phyloP scores from a whole-genome alignment of 225 moss, liverwort and hornwort species.

The Antitrichia curtipendula region DNA sequence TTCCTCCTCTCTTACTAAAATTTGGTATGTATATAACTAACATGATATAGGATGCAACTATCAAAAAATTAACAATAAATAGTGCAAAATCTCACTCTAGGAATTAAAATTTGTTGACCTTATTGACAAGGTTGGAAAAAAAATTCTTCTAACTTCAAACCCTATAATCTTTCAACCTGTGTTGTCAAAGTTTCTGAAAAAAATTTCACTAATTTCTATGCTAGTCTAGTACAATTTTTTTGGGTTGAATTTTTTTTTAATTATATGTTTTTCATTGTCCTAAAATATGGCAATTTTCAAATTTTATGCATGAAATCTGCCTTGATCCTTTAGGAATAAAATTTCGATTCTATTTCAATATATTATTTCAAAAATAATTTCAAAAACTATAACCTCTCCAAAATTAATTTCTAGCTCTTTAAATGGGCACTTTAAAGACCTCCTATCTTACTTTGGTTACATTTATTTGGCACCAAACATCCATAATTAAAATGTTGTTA shows the following conservation, averaged over 20 bases:
- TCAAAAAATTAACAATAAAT: neutral
- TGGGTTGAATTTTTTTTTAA: too few species aligned
- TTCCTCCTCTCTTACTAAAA: neutral
- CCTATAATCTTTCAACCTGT: neutral
- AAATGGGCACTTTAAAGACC: neutral
- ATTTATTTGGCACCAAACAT: neutral
- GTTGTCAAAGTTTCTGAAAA: rapidly evolving
- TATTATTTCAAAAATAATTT: neutral
- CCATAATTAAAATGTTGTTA: neutral
- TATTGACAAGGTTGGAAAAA: rapidly evolving
- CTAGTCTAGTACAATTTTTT: neutral
- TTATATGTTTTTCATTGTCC: too few species aligned
- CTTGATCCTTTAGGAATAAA: rapidly evolving
- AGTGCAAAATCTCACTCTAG: neutral
- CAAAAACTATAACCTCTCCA: neutral
- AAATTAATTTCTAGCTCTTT: neutral
- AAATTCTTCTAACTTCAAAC: neutral
- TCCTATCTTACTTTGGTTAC: neutral
- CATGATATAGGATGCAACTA: neutral
- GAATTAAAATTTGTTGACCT: rapidly evolving
- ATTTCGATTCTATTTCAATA: neutral
- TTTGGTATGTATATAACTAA: neutral
- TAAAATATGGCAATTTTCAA: neutral
- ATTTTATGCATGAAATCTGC: rapidly evolving
- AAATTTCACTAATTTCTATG: rapidly evolving